Conservation (phyloP, 1,139 yeast genomes). For the Taphrina confusa region DNA sequence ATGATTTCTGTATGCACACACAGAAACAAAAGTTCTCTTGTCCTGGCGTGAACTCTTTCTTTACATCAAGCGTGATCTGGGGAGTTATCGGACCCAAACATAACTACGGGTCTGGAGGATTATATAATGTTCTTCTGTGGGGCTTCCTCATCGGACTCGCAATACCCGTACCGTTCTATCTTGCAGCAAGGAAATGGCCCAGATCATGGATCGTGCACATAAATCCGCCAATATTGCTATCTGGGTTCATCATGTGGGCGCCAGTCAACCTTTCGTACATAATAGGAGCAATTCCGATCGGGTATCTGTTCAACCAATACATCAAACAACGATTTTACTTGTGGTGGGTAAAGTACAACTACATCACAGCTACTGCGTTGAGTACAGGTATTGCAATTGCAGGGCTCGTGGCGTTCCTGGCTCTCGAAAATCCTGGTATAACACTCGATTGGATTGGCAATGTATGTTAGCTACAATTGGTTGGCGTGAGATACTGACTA, state of each 20-base stretch:
- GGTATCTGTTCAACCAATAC: slow-evolving; percentile 56
- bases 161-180: slow-evolving; percentile 52
- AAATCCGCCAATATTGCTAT: slow-evolving; percentile 57
- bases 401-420: slow-evolving; percentile 51
- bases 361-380: slow-evolving; percentile 54
- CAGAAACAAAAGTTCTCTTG: slow-evolving; percentile 46
- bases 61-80: slow-evolving; percentile 55
- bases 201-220: slow-evolving; percentile 44
- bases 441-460: slow-evolving; percentile 36
- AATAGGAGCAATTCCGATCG: slow-evolving; percentile 53
- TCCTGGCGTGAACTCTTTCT: slow-evolving; percentile 50
- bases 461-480: neutral
- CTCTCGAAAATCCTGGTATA: slow-evolving; percentile 48
- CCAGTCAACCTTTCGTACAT: slow-evolving; percentile 59
- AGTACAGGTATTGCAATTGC: slow-evolving; percentile 56
- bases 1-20: slow-evolving; percentile 45
- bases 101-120: slow-evolving; percentile 46
- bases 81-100: slow-evolving; percentile 62
- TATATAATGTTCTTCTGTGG: slow-evolving; percentile 42
- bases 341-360: slow-evolving; percentile 56
- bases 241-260: slow-evolving; percentile 56
- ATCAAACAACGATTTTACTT: slow-evolving; percentile 55
- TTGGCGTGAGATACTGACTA: neutral
- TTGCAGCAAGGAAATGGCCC: slow-evolving; percentile 37
- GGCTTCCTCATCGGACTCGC: slow-evolving; percentile 59